These are phyloP conservation scores for Cordyceps tenuipes DNA, from an alignment of 2,329 filamentous ascomycete species.

Conservation along the genomic window DNA sequence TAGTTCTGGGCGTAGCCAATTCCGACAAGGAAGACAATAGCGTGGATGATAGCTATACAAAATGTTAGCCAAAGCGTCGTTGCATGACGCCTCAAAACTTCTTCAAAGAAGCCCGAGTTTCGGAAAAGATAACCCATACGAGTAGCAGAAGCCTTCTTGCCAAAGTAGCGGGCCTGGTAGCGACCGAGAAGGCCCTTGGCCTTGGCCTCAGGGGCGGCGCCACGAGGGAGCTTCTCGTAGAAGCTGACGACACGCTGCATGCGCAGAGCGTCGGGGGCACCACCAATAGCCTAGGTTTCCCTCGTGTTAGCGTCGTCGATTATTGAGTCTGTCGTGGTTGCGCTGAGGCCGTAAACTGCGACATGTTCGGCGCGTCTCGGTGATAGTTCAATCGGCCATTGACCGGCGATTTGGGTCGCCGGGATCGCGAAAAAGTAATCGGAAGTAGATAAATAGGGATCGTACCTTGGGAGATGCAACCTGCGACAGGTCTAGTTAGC, in stretches of 20 bases:
- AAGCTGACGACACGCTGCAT: slow-evolving; percentile 98
- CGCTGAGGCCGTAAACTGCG: not conserved
- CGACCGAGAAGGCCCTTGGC: slow-evolving; percentile 73
- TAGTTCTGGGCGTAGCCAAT: slow-evolving; percentile 97
- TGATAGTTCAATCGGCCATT: not conserved
- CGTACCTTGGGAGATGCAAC: slow-evolving; percentile 79
- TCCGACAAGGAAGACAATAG: slow-evolving; percentile 66
- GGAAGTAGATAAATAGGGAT: slow-evolving; percentile 17
- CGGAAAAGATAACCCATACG: slow-evolving; percentile 52
- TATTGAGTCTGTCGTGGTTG: not conserved
- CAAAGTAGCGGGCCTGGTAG: slow-evolving; percentile 91
- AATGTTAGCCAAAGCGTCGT: slow-evolving; percentile 17
- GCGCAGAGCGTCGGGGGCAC: slow-evolving; percentile 88
- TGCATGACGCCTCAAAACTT: slow-evolving; percentile 1
- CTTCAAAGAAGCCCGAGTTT: slow-evolving; percentile 18
- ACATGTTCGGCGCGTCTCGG: slow-evolving; percentile 5
- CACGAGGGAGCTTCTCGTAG: slow-evolving; percentile 97
- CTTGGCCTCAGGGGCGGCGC: slow-evolving; percentile 75
- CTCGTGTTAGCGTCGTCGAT: not conserved
- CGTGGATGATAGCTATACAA: slow-evolving; percentile 72
- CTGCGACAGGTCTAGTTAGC: slow-evolving; percentile 40
- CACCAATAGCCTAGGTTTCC: slow-evolving; percentile 70
- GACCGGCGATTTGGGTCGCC: not conserved
- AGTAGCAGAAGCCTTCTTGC: slow-evolving; percentile 80
- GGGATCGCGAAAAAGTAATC: not conserved